These are phyloP conservation scores for Myxozyma vanderwaltii DNA, from an alignment of 805 yeast species.

Conservation along the genomic window DNA sequence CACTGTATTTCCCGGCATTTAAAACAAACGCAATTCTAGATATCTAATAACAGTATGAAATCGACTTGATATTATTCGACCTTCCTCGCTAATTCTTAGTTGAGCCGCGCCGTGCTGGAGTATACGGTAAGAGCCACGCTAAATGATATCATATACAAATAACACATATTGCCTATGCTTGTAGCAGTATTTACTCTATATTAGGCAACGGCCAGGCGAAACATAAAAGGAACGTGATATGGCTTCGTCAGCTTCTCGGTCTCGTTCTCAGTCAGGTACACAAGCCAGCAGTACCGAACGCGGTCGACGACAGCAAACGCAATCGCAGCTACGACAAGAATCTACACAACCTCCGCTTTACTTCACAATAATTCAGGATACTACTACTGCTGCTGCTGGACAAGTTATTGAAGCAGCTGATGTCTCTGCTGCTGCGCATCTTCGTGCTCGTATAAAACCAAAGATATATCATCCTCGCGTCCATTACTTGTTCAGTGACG, in stretches of 20 bases:
- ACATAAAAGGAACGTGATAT: no score
- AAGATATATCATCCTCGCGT: slow-evolving; percentile 41
- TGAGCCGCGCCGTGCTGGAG: background rate
- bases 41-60: no score
- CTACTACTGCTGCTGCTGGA: slow-evolving; percentile 9
- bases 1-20: slow-evolving; percentile 10
- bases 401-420: slow-evolving; percentile 4
- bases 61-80: no score
- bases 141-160: no score
- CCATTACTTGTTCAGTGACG: slow-evolving; percentile 45
- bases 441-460: background rate
- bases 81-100: background rate
- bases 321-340: background rate
- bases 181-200: no score
- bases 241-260: slow-evolving; percentile 3
- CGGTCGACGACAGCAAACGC: background rate
- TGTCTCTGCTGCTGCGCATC: background rate
- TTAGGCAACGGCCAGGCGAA: no score
- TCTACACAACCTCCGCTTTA: slow-evolving; percentile 22
- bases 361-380: slow-evolving; percentile 24
- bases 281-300: background rate
- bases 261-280: slow-evolving; percentile 3
- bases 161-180: no score
- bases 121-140: no score
- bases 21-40: background rate